phyloP scores from a whole-genome alignment of 2,329 filamentous ascomycete genomes.

The Didymella exigua region DNA sequence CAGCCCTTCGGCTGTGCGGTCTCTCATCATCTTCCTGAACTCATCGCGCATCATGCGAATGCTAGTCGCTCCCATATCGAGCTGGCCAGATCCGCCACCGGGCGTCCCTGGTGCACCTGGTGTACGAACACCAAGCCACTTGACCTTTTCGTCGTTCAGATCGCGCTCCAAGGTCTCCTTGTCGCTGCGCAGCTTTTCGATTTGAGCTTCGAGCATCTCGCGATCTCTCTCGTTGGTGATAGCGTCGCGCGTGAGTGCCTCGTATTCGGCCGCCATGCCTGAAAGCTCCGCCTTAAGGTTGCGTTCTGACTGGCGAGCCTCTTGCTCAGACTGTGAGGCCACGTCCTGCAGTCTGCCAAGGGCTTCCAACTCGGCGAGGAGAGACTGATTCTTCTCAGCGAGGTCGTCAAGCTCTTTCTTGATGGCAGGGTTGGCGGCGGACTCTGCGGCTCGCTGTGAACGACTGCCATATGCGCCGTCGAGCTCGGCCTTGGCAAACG shows the following conservation, averaged over 20 bases:
- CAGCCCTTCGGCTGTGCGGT: constrained; percentile 69
- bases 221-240: constrained; percentile 75
- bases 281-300: constrained; percentile 68
- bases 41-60: constrained; percentile 73
- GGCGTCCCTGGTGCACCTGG: constrained; percentile 48
- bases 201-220: constrained; percentile 65
- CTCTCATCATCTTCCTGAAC: constrained; percentile 82
- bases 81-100: constrained; percentile 22
- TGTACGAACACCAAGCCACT: constrained; percentile 66
- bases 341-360: constrained; percentile 48
- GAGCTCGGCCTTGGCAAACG: constrained; percentile 88
- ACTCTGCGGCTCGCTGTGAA: constrained; percentile 70
- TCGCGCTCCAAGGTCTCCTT: constrained; percentile 68
- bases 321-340: constrained; percentile 44
- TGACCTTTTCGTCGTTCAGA: constrained; percentile 70
- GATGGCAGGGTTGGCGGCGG: constrained; percentile 61
- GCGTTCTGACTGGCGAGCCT: constrained; percentile 47
- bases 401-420: constrained; percentile 66
- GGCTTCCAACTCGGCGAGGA: constrained; percentile 51
- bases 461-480: constrained; percentile 90
- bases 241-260: constrained; percentile 70
- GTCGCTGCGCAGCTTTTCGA: constrained; percentile 68
- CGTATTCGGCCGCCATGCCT: constrained; percentile 72
- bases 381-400: constrained; percentile 51
- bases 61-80: constrained; percentile 63